Percentiles rank a stretch among this genome's conserved stretches.
Evolutionary conservation across 2,329 filamentous ascomycete genomes (phyloP).

Genomic region (Talaromyces sp.): DNA sequence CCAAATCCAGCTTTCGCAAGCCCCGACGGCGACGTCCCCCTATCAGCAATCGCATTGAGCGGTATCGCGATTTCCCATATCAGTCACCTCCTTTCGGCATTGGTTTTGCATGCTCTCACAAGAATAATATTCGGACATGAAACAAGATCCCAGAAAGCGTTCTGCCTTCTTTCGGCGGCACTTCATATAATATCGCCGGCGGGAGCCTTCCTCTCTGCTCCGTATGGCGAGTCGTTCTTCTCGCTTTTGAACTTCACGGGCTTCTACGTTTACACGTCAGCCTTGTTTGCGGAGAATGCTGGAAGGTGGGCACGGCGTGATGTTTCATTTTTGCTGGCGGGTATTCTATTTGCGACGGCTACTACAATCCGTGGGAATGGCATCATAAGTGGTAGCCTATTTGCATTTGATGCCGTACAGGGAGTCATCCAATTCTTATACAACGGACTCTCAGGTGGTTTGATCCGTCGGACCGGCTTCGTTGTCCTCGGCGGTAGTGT

Average conservation of each 20-base stretch:
- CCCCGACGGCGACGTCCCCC: background rate
- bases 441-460: constrained; percentile 34
- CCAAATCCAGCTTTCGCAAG: background rate
- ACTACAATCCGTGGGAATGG: constrained; percentile 80
- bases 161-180: constrained; percentile 60
- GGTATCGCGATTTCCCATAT: constrained; percentile 66
- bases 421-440: constrained; percentile 42
- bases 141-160: constrained; percentile 28
- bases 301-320: constrained; percentile 37
- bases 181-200: constrained; percentile 84
- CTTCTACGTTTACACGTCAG: constrained; percentile 62
- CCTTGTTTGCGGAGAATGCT: constrained; percentile 31
- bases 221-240: constrained; percentile 78
- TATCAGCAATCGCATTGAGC: constrained; percentile 23
- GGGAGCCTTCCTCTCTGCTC: constrained; percentile 82
- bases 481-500: constrained; percentile 64
- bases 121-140: constrained; percentile 49
- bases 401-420: constrained; percentile 59
- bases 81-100: constrained; percentile 71
- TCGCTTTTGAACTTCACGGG: constrained; percentile 73
- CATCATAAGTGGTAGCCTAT: constrained; percentile 72
- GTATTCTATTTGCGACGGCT: constrained; percentile 66
- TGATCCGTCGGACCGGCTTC: constrained; percentile 53
- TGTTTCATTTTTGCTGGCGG: constrained; percentile 57
- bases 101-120: constrained; percentile 67